These are phyloP conservation scores for Pseudocercospora cruenta DNA, from an alignment of 2,329 filamentous ascomycete species.

Conservation along the genomic window DNA sequence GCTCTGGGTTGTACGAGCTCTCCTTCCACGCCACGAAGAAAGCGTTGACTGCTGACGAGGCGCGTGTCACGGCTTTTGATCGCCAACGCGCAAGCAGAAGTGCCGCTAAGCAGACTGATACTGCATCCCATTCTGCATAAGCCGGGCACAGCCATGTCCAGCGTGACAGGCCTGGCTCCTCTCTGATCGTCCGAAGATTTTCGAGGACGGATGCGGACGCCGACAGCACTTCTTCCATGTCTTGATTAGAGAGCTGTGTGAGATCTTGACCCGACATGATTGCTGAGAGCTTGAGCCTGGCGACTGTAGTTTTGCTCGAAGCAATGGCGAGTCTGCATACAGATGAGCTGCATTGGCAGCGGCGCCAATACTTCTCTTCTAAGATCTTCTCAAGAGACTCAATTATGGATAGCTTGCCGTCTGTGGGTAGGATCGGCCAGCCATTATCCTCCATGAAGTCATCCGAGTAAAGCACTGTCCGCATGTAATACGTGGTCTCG, in stretches of 20 bases:
- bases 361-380: conserved; percentile 27
- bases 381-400: conserved; percentile 25
- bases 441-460: conserved; percentile 27
- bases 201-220: conserved; percentile 16
- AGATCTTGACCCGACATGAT: conserved; percentile 14
- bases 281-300: conserved; percentile 22
- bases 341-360: conserved; percentile 20
- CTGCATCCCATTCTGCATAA: conserved; percentile 24
- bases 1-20: conserved; percentile 15
- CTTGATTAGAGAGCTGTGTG: conserved; percentile 8
- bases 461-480: conserved; percentile 28
- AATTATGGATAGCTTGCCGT: conserved; percentile 29
- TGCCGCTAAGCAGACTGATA: conserved; percentile 18
- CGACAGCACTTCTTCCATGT: conserved; percentile 24
- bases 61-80: conserved; percentile 16
- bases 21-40: conserved; percentile 25
- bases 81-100: conserved; percentile 14
- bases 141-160: conserved; percentile 25
- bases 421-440: conserved; percentile 22
- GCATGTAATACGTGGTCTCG: conserved; percentile 30
- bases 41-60: conserved; percentile 15
- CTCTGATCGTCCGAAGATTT: conserved; percentile 17
- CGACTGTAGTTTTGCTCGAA: conserved; percentile 23
- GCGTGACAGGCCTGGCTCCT: conserved; percentile 17
- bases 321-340: conserved; percentile 23